A percentile compares a stretch with the other conserved stretches of the same genome.
Evolutionary conservation across 2,329 filamentous ascomycete genomes (phyloP).

Genomic region (Phyllosticta paracitricarpa): DNA sequence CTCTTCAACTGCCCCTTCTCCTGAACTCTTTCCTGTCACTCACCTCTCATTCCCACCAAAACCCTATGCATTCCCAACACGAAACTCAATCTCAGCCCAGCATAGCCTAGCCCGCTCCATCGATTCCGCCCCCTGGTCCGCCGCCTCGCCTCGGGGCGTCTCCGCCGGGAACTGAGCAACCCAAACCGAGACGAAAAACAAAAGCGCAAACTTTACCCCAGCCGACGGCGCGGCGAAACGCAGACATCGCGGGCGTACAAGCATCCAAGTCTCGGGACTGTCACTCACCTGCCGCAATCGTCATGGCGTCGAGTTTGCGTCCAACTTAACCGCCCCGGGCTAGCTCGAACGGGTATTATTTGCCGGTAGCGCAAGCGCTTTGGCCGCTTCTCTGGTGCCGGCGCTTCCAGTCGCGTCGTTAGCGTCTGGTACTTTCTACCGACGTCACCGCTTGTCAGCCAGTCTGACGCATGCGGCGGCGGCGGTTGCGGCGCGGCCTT

Average conservation of each 20-base stretch:
- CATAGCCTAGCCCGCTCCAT: neutral
- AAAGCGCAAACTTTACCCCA: neutral
- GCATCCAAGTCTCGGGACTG: neutral
- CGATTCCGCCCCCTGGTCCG: neutral
- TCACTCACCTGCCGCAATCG: neutral
- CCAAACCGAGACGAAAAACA: neutral
- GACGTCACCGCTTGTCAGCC: neutral
- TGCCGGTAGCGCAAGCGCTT: neutral
- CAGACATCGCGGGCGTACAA: neutral
- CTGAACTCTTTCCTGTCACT: neutral
- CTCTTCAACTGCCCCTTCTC: neutral
- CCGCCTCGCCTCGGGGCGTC: neutral
- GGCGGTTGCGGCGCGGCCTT: neutral
- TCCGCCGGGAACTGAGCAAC: neutral
- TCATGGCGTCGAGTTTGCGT: neutral
- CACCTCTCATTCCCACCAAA: neutral
- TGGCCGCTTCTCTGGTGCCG: neutral
- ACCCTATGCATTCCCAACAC: neutral
- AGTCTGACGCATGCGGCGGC: neutral
- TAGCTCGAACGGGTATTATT: neutral
- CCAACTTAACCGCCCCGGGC: neutral
- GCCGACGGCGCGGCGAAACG: neutral
- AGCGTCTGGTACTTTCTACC: neutral
- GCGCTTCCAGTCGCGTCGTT: neutral
- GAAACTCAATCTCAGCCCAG: neutral